Base-by-base conservation (phyloP, 1,284 basidiomycete genomes). In the Apiotrichum gamsii region DNA sequence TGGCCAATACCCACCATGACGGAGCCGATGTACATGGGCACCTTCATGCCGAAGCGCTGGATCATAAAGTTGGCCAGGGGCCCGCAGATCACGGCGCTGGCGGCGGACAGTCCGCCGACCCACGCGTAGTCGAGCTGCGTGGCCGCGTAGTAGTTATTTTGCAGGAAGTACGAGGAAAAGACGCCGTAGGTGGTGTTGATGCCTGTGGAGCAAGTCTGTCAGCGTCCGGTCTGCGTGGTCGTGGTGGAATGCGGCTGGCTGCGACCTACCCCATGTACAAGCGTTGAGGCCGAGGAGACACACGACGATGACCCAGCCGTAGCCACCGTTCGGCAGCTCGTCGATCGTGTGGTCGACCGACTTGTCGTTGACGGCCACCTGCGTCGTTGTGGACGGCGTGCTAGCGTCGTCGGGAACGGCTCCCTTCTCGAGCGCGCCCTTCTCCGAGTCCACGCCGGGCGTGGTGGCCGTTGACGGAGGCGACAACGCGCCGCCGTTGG, bases 101-200 rank as follows among this genome's bases (percentile, higher is more conserved):
- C 62, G 0, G 74, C 66, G 2, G 61, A 62, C 32, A 75, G 55
- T 8, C 74, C 73, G 24, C 73, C 73, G 8, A 74, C 67, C 60
- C 72, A 74, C 8, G 73, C 72, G 44, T 74, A 75, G 16, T 68
- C 60, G 39, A 74, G 65, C 61, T 19, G 71, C 62, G 23, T 62
- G 68, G 20, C 69, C 59, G 6, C 59, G 40, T 72, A 75, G 52
- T 72, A 72, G 57, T 74, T 66, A 57, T 74, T 60, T 21, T 69
- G 44, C 15, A 69, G 59, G 46, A 74, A 75, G 51, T 67, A 74
- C 11, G 71, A 60, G 6, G 72, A 62, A 57, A 69, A 75, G n/a
- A 75, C 70, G 16, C 73, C 73, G 38, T 74, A 75, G 3, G 72
- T 71, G 6, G 72, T 72, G 51, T 74, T 74, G 51, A 70, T 59